These are phyloP conservation scores for Ogataea minuta DNA, from an alignment of 805 yeast species.

Conservation along the genomic window DNA sequence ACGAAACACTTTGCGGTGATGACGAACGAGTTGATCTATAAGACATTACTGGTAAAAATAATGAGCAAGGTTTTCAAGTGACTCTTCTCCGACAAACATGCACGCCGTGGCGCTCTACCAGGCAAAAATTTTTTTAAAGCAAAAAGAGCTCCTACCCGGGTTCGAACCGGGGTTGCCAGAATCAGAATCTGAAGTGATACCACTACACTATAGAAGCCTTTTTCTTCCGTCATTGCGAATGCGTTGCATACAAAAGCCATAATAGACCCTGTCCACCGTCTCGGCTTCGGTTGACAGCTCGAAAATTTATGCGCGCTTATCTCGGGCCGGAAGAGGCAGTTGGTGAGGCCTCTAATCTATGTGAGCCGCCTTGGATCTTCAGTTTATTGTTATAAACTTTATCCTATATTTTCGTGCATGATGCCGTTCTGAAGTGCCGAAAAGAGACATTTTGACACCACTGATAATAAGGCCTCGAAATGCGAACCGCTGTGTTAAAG, in stretches of 20 bases:
- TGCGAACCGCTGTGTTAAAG: neutral
- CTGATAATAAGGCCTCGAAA: neutral
- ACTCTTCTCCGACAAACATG: too few species aligned
- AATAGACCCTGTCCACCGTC: neutral
- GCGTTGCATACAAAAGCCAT: neutral
- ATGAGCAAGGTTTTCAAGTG: constrained; percentile 1
- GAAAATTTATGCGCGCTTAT: too few species aligned
- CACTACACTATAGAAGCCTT: constrained; percentile 32
- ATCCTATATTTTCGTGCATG: constrained; percentile 6
- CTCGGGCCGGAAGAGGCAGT: too few species aligned
- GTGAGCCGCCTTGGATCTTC: too few species aligned
- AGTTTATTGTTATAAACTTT: too few species aligned
- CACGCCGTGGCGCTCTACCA: too few species aligned
- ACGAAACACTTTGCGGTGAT: constrained; percentile 50
- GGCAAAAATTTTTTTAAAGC: constrained; percentile 2
- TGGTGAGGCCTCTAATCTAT: too few species aligned
- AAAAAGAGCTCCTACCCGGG: constrained; percentile 36
- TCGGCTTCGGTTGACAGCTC: too few species aligned
- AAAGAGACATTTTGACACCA: constrained; percentile 3
- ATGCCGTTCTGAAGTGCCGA: constrained; percentile 9
- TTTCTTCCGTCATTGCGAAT: neutral
- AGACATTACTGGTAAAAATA: constrained; percentile 42
- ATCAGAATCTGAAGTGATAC: constrained; percentile 38
- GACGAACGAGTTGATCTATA: constrained; percentile 82
- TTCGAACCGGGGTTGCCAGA: constrained; percentile 39